Conservation (phyloP, 2,329 filamentous ascomycete genomes). For the Aspergillus eucalypticola region DNA sequence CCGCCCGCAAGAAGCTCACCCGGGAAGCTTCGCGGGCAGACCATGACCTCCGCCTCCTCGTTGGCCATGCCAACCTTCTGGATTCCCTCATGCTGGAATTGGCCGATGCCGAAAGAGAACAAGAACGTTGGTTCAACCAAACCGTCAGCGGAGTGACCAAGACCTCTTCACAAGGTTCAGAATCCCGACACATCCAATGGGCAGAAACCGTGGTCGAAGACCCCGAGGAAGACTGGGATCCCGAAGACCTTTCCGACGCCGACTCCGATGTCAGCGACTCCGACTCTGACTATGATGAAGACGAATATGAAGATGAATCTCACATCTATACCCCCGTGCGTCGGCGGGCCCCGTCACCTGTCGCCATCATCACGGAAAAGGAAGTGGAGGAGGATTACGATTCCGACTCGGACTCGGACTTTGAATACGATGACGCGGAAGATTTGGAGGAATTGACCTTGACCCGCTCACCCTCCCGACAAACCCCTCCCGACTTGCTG, state of each 20-base stretch:
- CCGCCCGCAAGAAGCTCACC: conserved; percentile 93
- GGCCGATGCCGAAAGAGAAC: conserved; percentile 89
- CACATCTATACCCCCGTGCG: conserved; percentile 39
- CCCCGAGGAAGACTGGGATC: conserved; percentile 68
- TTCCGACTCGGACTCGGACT: conserved; percentile 58
- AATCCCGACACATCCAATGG: conserved; percentile 79
- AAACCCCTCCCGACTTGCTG: conserved; percentile 69
- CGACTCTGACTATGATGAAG: conserved; percentile 51
- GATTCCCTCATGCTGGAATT: conserved; percentile 91
- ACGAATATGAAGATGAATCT: conserved; percentile 37
- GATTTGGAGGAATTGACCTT: conserved; percentile 64
- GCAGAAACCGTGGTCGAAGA: conserved; percentile 76
- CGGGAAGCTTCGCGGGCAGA: conserved; percentile 85
- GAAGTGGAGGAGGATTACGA: conserved; percentile 35
- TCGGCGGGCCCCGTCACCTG: conserved; percentile 34
- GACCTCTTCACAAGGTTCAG: conserved; percentile 48
- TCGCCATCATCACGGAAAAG: conserved; percentile 32
- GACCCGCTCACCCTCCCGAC: conserved; percentile 67
- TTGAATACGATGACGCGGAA: conserved; percentile 59
- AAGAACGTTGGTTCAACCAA: conserved; percentile 97
- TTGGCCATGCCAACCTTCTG: conserved; percentile 97
- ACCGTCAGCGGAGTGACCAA: conserved; percentile 75
- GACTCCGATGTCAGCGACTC: conserved; percentile 55
- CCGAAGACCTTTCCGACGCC: conserved; percentile 62
- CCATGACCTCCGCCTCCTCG: conserved; percentile 91